Evolutionary conservation across 1,284 basidiomycete genomes (phyloP).

Genomic region (Leccinum huronense): DNA sequence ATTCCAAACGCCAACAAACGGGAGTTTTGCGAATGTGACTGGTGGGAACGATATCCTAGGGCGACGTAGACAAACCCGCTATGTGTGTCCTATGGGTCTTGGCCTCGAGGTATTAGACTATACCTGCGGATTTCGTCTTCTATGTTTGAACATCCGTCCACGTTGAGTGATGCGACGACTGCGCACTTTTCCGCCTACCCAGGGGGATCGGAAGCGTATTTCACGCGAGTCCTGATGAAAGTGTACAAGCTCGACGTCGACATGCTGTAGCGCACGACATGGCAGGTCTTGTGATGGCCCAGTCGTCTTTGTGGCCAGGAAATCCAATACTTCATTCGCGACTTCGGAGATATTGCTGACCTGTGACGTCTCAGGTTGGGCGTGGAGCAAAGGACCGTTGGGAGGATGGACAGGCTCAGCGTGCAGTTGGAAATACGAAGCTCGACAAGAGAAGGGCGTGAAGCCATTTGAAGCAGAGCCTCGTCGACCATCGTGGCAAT

Average conservation of each 20-base stretch:
- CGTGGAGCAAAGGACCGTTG: slow-evolving; percentile 38
- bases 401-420: slow-evolving; percentile 27
- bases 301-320: slow-evolving; percentile 33
- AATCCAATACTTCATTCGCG: slow-evolving; percentile 44
- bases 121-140: too few species aligned
- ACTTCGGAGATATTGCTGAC: slow-evolving; percentile 36
- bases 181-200: too few species aligned
- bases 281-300: slow-evolving; percentile 24
- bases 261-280: slow-evolving; percentile 44
- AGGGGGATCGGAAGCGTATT: too few species aligned
- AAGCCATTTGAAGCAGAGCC: slow-evolving; percentile 20
- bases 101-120: too few species aligned
- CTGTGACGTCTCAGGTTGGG: slow-evolving; percentile 45
- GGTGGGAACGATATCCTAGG: neutral
- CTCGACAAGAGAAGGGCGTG: slow-evolving; percentile 23
- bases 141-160: too few species aligned
- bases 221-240: too few species aligned
- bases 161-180: too few species aligned
- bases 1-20: too few species aligned
- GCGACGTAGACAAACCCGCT: too few species aligned
- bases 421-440: slow-evolving; percentile 23
- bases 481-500: slow-evolving; percentile 10
- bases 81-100: too few species aligned
- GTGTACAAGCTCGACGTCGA: too few species aligned
- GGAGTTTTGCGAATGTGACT: too few species aligned